Evolutionary conservation across 768 basidiomycete species (phyloP).

Genomic region (Pleurotus djamor): DNA sequence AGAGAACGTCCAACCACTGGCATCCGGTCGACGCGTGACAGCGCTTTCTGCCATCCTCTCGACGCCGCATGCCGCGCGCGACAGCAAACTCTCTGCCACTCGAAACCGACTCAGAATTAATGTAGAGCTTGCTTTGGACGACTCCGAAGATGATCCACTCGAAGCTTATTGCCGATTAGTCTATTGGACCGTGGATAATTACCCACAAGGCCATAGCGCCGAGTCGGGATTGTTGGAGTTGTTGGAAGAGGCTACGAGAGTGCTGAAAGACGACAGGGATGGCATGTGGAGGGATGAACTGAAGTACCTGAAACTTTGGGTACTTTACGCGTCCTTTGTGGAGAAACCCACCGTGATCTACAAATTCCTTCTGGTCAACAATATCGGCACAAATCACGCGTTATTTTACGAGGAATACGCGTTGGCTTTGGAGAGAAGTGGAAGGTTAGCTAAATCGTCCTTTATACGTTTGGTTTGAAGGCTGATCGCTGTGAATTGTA

Average conservation of each 20-base stretch:
- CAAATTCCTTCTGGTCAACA: constrained; percentile 85
- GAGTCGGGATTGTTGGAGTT: constrained; percentile 91
- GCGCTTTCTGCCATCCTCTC: constrained; percentile 71
- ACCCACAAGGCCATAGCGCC: constrained; percentile 88
- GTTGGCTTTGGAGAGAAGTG: constrained; percentile 75
- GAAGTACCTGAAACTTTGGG: constrained; percentile 92
- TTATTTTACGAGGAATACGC: constrained; percentile 94
- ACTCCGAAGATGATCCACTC: constrained; percentile 77
- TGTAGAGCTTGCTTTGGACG: constrained; percentile 74
- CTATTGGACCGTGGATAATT: constrained; percentile 91
- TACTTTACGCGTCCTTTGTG: constrained; percentile 89
- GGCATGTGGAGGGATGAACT: constrained; percentile 77
- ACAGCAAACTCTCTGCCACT: constrained; percentile 62
- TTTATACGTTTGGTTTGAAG: not conserved
- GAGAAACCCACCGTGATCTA: constrained; percentile 89
- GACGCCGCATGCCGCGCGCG: constrained; percentile 77
- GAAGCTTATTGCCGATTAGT: constrained; percentile 87
- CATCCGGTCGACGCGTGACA: constrained; percentile 75
- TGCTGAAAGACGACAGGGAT: constrained; percentile 73
- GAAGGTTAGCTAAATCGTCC: constrained; percentile 50
- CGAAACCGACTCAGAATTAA: constrained; percentile 70
- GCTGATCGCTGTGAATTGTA: constrained; percentile 23
- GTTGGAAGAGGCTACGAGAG: constrained; percentile 87
- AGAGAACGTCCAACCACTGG: constrained; percentile 85
- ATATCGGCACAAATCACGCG: constrained; percentile 81